These are phyloP conservation scores for Penicillium paradoxum DNA, from an alignment of 495 filamentous ascomycete species.

Conservation along the genomic window DNA sequence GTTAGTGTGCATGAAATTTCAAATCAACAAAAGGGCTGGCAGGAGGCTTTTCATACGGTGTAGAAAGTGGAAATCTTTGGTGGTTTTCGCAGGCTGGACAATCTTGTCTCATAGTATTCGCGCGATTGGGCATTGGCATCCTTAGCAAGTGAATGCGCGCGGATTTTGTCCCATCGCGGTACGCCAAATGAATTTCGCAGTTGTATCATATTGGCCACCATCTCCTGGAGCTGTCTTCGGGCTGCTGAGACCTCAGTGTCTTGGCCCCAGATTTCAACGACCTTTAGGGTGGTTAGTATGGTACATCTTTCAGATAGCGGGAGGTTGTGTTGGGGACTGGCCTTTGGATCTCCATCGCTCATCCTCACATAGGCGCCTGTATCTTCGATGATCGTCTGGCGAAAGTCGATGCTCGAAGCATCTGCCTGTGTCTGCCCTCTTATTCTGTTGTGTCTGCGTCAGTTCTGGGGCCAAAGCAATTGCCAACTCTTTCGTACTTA, in stretches of 20 bases:
- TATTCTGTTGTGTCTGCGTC: neutral
- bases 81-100: neutral
- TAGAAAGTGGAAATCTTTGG: neutral
- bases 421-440: neutral
- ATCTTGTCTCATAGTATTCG: neutral
- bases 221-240: neutral
- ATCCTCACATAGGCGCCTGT: conserved; percentile 1
- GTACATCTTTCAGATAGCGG: too few relatives aligned
- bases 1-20: neutral
- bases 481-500: neutral
- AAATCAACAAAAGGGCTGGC: too few relatives aligned
- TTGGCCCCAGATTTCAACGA: conserved; percentile 8
- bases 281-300: neutral
- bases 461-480: neutral
- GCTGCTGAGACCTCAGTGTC: neutral
- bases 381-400: neutral
- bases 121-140: neutral
- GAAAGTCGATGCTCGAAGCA: neutral
- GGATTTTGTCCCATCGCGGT: neutral
- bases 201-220: neutral
- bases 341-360: neutral
- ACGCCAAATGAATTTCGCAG: neutral
- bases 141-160: neutral
- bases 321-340: neutral
- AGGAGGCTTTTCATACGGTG: neutral